These are phyloP conservation scores for Cladobotryum mycophilum DNA, from an alignment of 2,329 filamentous ascomycete genomes.

Conservation along the genomic window DNA sequence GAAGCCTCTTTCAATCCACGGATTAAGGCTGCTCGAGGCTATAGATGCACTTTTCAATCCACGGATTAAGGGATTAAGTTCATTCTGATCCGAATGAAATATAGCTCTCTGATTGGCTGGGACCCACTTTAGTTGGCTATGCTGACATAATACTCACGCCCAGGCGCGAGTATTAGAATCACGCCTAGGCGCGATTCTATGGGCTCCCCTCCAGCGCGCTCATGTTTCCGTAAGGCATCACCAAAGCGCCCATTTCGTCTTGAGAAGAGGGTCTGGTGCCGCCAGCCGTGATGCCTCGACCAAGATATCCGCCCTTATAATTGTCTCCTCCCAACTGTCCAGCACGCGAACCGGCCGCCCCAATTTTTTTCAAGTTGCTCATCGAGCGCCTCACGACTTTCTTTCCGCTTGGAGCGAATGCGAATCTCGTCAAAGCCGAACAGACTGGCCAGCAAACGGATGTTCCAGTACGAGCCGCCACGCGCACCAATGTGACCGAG, in stretches of 20 bases:
- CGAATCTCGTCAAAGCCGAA: slow-evolving; percentile 9
- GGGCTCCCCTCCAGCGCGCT: slow-evolving; percentile 8
- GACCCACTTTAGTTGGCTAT: no score
- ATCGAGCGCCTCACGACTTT: slow-evolving; percentile 6
- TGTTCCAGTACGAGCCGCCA: slow-evolving; percentile 11
- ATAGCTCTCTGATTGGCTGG: no score
- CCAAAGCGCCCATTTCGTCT: slow-evolving; percentile 8
- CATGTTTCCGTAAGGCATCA: slow-evolving; percentile 11
- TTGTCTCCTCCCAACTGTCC: slow-evolving; percentile 9
- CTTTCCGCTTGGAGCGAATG: slow-evolving; percentile 9
- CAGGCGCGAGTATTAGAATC: no score
- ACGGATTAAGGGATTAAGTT: no score
- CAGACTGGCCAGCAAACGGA: slow-evolving; percentile 6
- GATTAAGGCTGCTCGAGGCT: no score
- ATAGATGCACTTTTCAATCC: no score
- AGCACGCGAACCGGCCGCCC: slow-evolving; percentile 7
- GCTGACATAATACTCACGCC: no score
- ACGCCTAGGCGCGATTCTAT: no score
- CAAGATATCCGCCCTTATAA: slow-evolving; percentile 5
- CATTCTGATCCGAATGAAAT: no score
- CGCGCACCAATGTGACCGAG: slow-evolving; percentile 8
- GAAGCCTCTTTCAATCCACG: no score
- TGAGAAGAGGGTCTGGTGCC: slow-evolving; percentile 7
- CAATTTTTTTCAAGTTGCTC: slow-evolving; percentile 7
- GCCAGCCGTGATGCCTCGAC: slow-evolving; percentile 8